phyloP scores from a whole-genome alignment of 805 yeast genomes.

The Candida awuae region DNA sequence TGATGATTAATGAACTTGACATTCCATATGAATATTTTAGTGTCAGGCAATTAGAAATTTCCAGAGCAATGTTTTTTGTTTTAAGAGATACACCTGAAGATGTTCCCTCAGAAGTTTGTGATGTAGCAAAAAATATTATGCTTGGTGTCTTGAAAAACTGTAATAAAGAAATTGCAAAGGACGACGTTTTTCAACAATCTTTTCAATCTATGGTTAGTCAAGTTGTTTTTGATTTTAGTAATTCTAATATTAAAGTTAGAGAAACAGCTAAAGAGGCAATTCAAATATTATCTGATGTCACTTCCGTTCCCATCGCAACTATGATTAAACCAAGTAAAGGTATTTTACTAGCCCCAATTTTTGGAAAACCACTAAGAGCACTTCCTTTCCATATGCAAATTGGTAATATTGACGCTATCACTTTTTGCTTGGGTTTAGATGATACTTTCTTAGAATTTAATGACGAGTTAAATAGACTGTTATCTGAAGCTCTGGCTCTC shows the following conservation, averaged over 20 bases:
- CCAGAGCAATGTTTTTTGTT: constrained; percentile 82
- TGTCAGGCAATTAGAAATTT: constrained; percentile 72
- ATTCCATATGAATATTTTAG: constrained; percentile 69
- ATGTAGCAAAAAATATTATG: constrained; percentile 62
- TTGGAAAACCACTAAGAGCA: constrained; percentile 94
- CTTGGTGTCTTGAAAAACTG: constrained; percentile 57
- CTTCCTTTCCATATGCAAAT: constrained; percentile 98
- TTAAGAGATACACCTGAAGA: constrained; percentile 83
- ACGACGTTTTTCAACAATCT: constrained; percentile 58
- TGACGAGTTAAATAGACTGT: constrained; percentile 77
- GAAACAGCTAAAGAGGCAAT: constrained; percentile 72
- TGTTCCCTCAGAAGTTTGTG: constrained; percentile 73
- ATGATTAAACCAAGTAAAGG: constrained; percentile 79
- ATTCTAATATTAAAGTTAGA: constrained; percentile 77
- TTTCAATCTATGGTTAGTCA: constrained; percentile 81
- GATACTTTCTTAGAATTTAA: constrained; percentile 76
- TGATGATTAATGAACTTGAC: constrained; percentile 58
- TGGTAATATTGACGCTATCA: constrained; percentile 96
- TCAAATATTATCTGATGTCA: constrained; percentile 56
- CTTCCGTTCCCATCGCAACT: constrained; percentile 60
- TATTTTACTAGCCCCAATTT: constrained; percentile 81
- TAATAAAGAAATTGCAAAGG: constrained; percentile 52
- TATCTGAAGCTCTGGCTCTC: constrained; percentile 84
- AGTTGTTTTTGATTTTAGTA: constrained; percentile 85
- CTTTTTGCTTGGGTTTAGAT: constrained; percentile 77